phyloP scores from a whole-genome alignment of 2,329 filamentous ascomycete genomes.

The Ceratocystis destructans region DNA sequence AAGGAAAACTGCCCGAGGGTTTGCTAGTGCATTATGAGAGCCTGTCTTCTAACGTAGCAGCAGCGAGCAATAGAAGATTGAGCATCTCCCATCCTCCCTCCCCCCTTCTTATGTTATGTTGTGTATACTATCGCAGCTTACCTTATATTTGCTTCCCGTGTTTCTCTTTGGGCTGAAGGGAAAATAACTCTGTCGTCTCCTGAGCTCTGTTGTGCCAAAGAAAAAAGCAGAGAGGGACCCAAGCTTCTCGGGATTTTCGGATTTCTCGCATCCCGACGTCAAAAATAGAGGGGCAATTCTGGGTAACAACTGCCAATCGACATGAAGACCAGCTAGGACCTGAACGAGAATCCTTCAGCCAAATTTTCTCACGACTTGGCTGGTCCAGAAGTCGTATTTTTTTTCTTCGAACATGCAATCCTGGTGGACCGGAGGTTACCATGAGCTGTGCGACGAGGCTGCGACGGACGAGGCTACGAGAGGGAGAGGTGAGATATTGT shows the following conservation, averaged over 20 bases:
- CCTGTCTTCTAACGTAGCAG: neutral
- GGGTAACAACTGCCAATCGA: no score
- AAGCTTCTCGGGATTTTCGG: constrained; percentile 4
- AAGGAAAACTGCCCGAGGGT: neutral
- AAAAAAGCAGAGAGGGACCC: neutral
- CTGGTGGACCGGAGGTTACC: no score
- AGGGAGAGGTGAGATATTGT: no score
- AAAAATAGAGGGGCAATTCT: neutral
- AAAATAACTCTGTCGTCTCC: neutral
- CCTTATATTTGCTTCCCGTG: neutral
- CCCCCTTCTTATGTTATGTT: neutral
- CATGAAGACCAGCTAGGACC: no score
- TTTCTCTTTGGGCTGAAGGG: neutral
- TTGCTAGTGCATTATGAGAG: neutral
- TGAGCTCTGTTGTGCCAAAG: neutral
- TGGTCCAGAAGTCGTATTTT: no score
- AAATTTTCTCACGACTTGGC: no score
- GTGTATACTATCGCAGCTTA: neutral
- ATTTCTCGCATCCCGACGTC: constrained; percentile 2
- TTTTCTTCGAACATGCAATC: no score
- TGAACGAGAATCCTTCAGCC: no score
- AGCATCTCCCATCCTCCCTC: neutral
- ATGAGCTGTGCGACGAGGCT: no score
- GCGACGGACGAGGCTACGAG: no score
- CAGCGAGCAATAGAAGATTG: neutral